Evolutionary conservation across 768 basidiomycete genomes (phyloP).

Genomic region (Leucosporidium creatinivorum): DNA sequence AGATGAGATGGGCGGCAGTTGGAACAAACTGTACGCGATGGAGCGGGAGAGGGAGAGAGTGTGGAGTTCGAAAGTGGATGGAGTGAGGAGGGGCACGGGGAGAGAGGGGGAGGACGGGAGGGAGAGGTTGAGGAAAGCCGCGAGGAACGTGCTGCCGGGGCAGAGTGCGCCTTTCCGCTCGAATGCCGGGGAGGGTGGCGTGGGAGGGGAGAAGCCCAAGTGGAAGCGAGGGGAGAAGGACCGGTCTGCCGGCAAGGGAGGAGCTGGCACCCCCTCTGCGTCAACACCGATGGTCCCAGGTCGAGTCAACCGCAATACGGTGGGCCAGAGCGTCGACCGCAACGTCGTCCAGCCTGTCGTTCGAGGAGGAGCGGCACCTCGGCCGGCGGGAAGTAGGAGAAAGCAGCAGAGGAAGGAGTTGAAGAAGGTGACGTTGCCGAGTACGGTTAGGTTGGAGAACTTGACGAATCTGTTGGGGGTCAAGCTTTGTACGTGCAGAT

Average conservation of each 20-base stretch:
- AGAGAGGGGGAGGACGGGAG: neutral
- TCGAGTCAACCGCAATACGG: neutral
- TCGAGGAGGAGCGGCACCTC: neutral
- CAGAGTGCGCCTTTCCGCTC: neutral
- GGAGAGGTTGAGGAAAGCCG: neutral
- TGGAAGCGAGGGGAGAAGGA: neutral
- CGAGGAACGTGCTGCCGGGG: neutral
- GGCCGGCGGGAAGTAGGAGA: neutral
- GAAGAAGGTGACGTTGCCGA: conserved; percentile 2
- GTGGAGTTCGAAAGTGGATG: neutral
- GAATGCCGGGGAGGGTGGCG: neutral
- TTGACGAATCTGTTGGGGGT: conserved; percentile 5
- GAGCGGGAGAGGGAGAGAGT: conserved; percentile 1
- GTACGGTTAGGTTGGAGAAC: conserved; percentile 1
- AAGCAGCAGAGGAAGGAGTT: neutral
- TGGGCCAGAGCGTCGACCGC: neutral
- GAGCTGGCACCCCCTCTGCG: too few relatives aligned
- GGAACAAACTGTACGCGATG: conserved; percentile 1
- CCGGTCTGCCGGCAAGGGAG: neutral
- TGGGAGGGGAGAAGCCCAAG: neutral
- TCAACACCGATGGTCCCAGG: neutral
- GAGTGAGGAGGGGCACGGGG: neutral
- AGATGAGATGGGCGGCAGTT: neutral
- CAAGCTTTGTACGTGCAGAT: neutral
- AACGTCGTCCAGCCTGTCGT: neutral